Evolutionary conservation across 1,284 basidiomycete genomes (phyloP), one percentile per base, ranked within the genome.

Genomic region (Rhodotorula sp.): DNA sequence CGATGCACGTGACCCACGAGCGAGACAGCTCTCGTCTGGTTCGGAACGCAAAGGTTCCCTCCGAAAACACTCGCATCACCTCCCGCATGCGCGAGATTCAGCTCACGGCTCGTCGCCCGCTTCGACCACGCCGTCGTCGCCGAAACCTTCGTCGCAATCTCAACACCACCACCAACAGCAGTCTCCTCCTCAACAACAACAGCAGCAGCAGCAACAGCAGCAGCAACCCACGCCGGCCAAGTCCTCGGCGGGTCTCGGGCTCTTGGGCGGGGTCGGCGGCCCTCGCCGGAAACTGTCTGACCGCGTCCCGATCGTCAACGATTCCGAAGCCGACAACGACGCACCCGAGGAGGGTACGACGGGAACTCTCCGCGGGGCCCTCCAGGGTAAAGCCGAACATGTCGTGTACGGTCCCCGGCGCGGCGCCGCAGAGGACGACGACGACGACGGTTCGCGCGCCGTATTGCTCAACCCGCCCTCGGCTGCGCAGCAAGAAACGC

Each of bases 351-450:
- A 61, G 37, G 66, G 37, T 7, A 29, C 33, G 37, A 48, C 49
- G 6, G 65, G 55, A 20, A 70, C 66, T 6, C 61, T 75, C 14
- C 57, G 74, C 20, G 74, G 72, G 1, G 74, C 74, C 30, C 69
- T 76, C 60, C 75, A 76, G 58, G 75, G 75, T 44, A 74, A 70
- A 51, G 75, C 72, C 2, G 75, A 76, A 53, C 75, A 76, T 22
- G 75, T 76, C 61, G 75, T 76, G 17, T 76, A 76, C 46, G 75
- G 75, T 22, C 74, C 74, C 22, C 49, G 71, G 24, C 42, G 70
- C 55, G 26, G 26, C 26, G 45, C 26, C 58, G 29, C 30, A 24
- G 55, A 56, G 7, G 62, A 67, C 29, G 70, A 70, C 33, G 67
- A 62, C 59, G 60, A 60, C 12, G 51, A 58, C 22, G 58, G 55